phyloP scores from a whole-genome alignment of 2,329 filamentous ascomycete genomes.

The Colletotrichum karsti region DNA sequence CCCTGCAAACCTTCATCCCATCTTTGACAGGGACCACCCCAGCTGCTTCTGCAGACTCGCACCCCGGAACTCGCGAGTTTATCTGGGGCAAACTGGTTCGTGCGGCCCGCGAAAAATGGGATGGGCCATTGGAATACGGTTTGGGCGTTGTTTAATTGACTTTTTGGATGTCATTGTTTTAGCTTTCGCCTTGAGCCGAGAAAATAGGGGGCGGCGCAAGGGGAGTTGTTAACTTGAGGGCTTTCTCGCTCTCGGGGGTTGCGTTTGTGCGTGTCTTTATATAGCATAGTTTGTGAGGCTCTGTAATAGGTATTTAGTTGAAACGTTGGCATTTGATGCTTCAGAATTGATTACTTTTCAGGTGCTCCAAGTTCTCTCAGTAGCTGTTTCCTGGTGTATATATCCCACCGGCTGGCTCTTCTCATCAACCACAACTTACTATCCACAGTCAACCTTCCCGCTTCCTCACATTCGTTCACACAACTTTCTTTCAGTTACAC shows the following conservation, averaged over 20 bases:
- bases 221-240: background rate
- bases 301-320: background rate
- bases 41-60: background rate
- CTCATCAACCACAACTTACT: background rate
- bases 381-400: background rate
- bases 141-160: background rate
- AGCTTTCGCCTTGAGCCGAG: background rate
- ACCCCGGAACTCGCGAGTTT: too few species aligned
- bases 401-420: background rate
- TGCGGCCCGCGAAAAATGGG: background rate
- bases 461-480: background rate
- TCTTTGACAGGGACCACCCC: conserved; percentile 11
- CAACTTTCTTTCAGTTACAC: background rate
- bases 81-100: background rate
- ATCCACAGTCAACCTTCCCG: background rate
- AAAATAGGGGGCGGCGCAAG: background rate
- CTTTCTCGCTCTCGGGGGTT: background rate
- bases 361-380: background rate
- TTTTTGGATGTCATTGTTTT: background rate
- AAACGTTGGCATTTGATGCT: background rate
- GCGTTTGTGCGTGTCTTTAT: background rate
- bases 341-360: background rate
- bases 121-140: background rate
- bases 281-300: background rate
- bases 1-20: conserved; percentile 13